phyloP scores from a whole-genome alignment of 257 asterid species.

The Apocynum venetum region DNA sequence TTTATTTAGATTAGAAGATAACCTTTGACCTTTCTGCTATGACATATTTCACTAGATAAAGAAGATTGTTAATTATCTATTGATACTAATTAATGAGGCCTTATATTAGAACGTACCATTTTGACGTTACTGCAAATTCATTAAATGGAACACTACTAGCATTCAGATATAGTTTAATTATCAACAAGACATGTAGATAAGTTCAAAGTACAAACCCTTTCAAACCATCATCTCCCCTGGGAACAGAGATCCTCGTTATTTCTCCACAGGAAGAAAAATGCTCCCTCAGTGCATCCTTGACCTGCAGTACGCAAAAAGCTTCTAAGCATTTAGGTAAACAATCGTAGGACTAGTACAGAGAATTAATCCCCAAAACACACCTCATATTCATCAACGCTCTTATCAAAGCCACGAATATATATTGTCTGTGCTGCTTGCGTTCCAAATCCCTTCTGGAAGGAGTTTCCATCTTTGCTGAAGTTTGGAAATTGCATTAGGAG shows the following conservation, averaged over 20 bases:
- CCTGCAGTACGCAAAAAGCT: slow-evolving; percentile 34
- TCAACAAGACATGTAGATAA: background rate
- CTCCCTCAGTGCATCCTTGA: slow-evolving; percentile 51
- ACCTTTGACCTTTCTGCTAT: no score
- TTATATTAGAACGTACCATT: no score
- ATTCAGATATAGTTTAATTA: background rate
- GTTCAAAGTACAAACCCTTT: slow-evolving; percentile 51
- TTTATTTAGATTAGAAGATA: no score
- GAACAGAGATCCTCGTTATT: slow-evolving; percentile 54
- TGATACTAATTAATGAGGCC: no score
- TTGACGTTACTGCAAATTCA: no score
- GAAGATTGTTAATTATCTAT: no score
- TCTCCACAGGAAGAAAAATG: slow-evolving; percentile 79
- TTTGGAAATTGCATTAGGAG: background rate
- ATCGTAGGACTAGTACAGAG: background rate
- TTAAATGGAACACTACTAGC: no score
- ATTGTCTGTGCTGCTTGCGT: slow-evolving; percentile 44
- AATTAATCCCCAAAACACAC: slow-evolving; percentile 28
- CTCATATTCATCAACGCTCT: slow-evolving; percentile 39
- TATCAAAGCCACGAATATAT: slow-evolving; percentile 68
- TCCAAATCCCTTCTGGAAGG: slow-evolving; percentile 45
- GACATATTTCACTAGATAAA: no score
- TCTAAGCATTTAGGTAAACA: background rate
- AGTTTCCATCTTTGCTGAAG: slow-evolving; percentile 35
- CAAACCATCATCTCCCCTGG: slow-evolving; percentile 52